These are phyloP conservation scores for Phytophthora foliorum DNA, from an alignment of 352 stramenopile genomes.

Conservation along the genomic window DNA sequence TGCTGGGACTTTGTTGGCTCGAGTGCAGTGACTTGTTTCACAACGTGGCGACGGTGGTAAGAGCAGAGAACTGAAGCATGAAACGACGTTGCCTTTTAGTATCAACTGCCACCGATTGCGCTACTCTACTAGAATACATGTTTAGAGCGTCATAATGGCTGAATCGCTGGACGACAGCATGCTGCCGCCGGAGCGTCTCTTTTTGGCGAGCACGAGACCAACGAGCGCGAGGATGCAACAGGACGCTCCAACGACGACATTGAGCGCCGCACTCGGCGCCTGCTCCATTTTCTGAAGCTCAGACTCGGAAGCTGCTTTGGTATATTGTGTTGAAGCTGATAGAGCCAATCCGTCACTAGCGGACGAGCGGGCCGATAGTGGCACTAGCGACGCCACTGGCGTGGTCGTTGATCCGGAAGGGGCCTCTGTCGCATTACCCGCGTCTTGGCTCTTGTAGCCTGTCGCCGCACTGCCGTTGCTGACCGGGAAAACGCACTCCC, in stretches of 20 bases:
- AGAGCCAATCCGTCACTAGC: conserved; percentile 19
- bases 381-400: neutral
- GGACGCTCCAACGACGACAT: conserved; percentile 29
- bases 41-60: conserved; percentile 1
- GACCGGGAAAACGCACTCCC: conserved; percentile 47
- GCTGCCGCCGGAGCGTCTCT: conserved; percentile 13
- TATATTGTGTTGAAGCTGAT: conserved; percentile 18
- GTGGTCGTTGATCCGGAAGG: neutral
- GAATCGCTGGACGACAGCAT: conserved; percentile 13
- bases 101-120: conserved; percentile 1
- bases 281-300: neutral
- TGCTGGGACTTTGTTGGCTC: neutral
- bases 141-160: conserved; percentile 31
- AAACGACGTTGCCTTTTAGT: conserved; percentile 1
- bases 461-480: neutral
- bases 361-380: neutral
- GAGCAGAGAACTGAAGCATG: neutral
- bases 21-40: neutral
- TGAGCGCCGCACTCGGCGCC: conserved; percentile 26
- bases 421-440: neutral
- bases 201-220: conserved; percentile 36
- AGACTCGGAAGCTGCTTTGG: neutral
- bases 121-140: too few species aligned
- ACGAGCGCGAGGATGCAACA: conserved; percentile 41
- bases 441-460: neutral